Evolutionary conservation across 1,284 basidiomycete genomes (phyloP), one percentile per base, ranked within the genome.

Genomic region (Sphaerobolus stellatus): DNA sequence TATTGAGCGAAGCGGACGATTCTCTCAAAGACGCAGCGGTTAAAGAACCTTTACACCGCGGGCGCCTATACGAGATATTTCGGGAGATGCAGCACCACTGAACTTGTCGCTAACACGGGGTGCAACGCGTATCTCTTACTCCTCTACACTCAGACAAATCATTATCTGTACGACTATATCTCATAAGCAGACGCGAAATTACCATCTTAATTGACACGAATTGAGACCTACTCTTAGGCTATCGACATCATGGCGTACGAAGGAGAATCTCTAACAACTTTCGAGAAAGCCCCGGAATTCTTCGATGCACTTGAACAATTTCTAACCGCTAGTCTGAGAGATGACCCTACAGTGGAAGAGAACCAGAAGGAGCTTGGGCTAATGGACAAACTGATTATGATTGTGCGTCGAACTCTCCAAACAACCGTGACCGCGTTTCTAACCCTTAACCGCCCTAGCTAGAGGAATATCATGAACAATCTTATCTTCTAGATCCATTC

Each of bases 401-500:
- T 73, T 29, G 72, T 74, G 56, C 57, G 70, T 61, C 24, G 46
- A 31, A 28, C 16, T 40, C 27, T 14, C 3, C 3, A 14, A 14
- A 6, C 20, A 22, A 14, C 41, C 22, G 28, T 11, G 28, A 20
- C 13, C 8, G 13, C 4, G 28, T 46, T 31, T 40, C 28, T 22
- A 50, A n/a, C n/a, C 22, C 20, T 54, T 34, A 54, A 16, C 27
- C 22, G 27, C 56, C 38, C 14, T 47, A 98, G 94, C 81, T 98
- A 38, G 82, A 86, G 67, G 82, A 86, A 66, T 99, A 98, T 66
- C 94, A 98, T 66, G 95, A 98, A 57, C 91, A 96, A 64, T 79
- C 94, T 2, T 93, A 95, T 64, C 81, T 99, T 1, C 80, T 98
- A n/a, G 97, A 99, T 68, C 94, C 95, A n/a, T 88, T 84, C 63